Evolutionary conservation across 352 stramenopile genomes (phyloP), one percentile per base, ranked within the genome.

Genomic region (Discostella stelligera): DNA sequence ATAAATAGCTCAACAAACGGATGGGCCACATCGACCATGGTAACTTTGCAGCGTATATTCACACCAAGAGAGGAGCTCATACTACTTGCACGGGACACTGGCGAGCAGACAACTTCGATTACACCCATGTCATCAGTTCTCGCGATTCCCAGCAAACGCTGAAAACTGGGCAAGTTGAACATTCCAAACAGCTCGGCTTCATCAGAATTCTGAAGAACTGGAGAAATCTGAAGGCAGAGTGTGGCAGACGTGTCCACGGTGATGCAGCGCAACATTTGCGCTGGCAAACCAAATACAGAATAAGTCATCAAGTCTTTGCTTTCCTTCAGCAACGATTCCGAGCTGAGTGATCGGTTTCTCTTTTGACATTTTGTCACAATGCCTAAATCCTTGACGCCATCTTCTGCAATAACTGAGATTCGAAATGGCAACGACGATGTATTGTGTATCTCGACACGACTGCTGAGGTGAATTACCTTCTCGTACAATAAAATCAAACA

Each of bases 401-500:
- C 81, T 62, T 88, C 73, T 64, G 54, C 59, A 66, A 84, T 74
- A 37, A 88, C 54, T 16, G 78, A 64, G 50, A 88, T 82, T 49
- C 70, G 60, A 74, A 88, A 88, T 44, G 79, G 74, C 44, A 88
- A 46, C 16, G 78, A 80, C 16, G 78, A 79, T n/a, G 65, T 71
- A 56, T 91, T 92, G 21, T 85, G 67, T 25, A 94, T 74, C 65
- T 90, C 81, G 2, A 94, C 67, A 63, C 88, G 71, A 58, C 85
- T 92, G 32, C 77, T 84, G 1, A 94, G 48, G 58, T 90, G 89
- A n/a, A 93, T 55, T 13, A 92, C 78, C 84, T 90, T 16, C 3
- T 63, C 64, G n/a, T 23, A 58, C 37, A 55, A 64, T 64, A 6
- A 46, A 23, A 16, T 52, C 20, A 52, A 25, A 50, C 30, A 52